Base-by-base conservation (phyloP, 116 monocot species). In the Trichopus zeylanicus region DNA sequence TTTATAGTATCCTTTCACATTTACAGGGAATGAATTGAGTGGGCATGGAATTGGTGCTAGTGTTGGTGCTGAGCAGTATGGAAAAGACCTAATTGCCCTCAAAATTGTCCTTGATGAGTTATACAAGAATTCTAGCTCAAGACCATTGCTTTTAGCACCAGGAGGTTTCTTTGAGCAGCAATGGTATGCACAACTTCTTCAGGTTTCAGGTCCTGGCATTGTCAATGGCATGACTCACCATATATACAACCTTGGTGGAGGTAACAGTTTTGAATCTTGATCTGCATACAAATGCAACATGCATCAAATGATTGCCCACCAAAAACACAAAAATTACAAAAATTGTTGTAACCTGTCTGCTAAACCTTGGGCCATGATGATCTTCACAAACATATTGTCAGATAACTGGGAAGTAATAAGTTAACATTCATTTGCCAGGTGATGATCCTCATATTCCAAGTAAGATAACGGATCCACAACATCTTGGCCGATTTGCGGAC, bases 231-330 rank as follows among this genome's bases (percentile, higher is more conserved):
- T 94, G 59, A 83, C 83, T 3, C 94, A 94, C 64, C 94, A 94
- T 63, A 67, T 94, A 19, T 94, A 94, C 64, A 94, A 94, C 62
- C 71, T 94, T 13, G 94, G 94, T 54, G 73, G 70, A 76, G 93
- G 86, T 87, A 37, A 33, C 68, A 37, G 26, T 31, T 13, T 30
- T 9, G 6, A 13, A 19, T 57, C 5, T 18, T n/a, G n/a, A n/a
- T n/a, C n/a, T n/a, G n/a, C n/a, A n/a, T n/a, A n/a, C n/a, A n/a
- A n/a, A n/a, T n/a, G n/a, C n/a, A n/a, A n/a, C n/a, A n/a, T n/a
- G n/a, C n/a, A n/a, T n/a, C n/a, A n/a, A n/a, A n/a, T n/a, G n/a
- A n/a, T n/a, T n/a, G n/a, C n/a, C n/a, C n/a, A n/a, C n/a, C n/a
- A n/a, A n/a, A n/a, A n/a, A n/a, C n/a, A n/a, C n/a, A n/a, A n/a